Conservation (phyloP, 257 asterid genomes). For the Primulina huaijiensis region DNA sequence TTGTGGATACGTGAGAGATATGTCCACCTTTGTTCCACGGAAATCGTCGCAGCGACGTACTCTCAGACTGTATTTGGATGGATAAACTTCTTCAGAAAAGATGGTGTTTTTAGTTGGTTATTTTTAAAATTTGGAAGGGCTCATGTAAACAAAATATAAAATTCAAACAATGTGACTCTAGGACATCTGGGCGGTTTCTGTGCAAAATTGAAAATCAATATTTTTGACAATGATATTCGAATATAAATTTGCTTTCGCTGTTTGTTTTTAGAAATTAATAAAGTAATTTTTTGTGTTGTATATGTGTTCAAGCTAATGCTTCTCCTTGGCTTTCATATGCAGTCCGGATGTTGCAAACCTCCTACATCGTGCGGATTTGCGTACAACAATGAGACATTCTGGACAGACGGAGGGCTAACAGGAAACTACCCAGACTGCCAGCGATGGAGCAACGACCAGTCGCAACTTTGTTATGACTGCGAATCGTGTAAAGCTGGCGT, state of each 20-base stretch:
- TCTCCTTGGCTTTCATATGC: neutral
- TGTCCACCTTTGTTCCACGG: neutral
- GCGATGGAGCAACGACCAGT: constrained; percentile 74
- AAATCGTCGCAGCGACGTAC: neutral
- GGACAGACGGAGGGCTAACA: constrained; percentile 42
- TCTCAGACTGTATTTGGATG: neutral
- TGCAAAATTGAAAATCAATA: too few relatives aligned
- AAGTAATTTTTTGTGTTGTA: too few relatives aligned
- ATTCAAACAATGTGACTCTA: too few relatives aligned
- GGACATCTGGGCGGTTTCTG: too few relatives aligned
- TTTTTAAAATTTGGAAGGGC: too few relatives aligned
- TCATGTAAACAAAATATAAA: too few relatives aligned
- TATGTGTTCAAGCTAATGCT: neutral
- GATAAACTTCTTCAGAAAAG: neutral
- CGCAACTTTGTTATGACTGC: constrained; percentile 58
- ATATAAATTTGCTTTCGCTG: too few relatives aligned
- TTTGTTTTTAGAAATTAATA: too few relatives aligned
- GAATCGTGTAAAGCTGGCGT: constrained; percentile 90
- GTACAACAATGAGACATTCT: constrained; percentile 62
- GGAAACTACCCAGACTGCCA: constrained; percentile 54
- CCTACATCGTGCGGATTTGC: constrained; percentile 68
- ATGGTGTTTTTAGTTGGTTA: too few relatives aligned
- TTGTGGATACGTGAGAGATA: neutral
- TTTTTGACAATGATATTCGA: too few relatives aligned
- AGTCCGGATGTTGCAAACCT: constrained; percentile 99